Evolutionary conservation across 768 basidiomycete species (phyloP).

Genomic region (Suillus tomentosus): DNA sequence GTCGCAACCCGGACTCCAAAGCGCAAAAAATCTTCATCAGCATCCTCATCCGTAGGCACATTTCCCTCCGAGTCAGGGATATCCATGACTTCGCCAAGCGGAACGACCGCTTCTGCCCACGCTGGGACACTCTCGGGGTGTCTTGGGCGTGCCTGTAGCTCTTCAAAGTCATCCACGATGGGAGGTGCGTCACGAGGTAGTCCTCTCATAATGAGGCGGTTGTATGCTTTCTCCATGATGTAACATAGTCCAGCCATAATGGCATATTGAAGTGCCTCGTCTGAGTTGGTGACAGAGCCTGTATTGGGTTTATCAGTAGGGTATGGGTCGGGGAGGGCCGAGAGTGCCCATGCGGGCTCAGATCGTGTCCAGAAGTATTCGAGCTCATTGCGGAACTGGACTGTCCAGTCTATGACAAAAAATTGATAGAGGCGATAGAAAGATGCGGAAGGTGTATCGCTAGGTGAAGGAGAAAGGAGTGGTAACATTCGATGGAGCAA

Average conservation of each 20-base stretch:
- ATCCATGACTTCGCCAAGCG: slow-evolving; percentile 19
- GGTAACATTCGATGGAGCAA: neutral
- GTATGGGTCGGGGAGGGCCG: slow-evolving; percentile 20
- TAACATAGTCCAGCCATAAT: slow-evolving; percentile 31
- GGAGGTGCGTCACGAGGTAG: slow-evolving; percentile 32
- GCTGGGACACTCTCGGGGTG: slow-evolving; percentile 29
- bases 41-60: slow-evolving; percentile 8
- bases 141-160: slow-evolving; percentile 31
- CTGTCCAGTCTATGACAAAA: slow-evolving; percentile 26
- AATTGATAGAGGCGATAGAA: slow-evolving; percentile 39
- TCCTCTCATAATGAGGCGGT: slow-evolving; percentile 32
- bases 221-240: slow-evolving; percentile 31
- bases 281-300: slow-evolving; percentile 11
- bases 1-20: neutral
- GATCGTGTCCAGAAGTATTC: slow-evolving; percentile 32
- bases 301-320: neutral
- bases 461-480: slow-evolving; percentile 10
- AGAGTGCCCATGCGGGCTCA: slow-evolving; percentile 13
- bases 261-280: slow-evolving; percentile 26
- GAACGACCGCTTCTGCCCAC: slow-evolving; percentile 27
- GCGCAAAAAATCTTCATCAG: slow-evolving; percentile 5
- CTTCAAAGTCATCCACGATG: slow-evolving; percentile 35
- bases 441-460: slow-evolving; percentile 31
- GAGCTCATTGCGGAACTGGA: slow-evolving; percentile 34
- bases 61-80: slow-evolving; percentile 23